Percentiles rank a stretch among this genome's conserved stretches.
Conservation (phyloP, 129 eudicot species). For the Rutidosis leptorrhynchoides region DNA sequence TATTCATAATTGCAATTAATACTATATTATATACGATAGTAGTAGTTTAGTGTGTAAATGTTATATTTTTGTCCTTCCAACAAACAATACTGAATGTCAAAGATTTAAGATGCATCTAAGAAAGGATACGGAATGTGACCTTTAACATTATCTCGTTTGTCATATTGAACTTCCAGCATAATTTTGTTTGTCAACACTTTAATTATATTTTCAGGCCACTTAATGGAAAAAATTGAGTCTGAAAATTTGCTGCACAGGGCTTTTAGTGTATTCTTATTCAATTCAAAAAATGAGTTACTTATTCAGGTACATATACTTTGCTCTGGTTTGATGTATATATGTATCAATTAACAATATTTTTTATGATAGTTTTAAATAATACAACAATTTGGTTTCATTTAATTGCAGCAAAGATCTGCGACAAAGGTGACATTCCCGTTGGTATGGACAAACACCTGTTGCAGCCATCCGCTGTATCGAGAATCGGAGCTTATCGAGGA, state of each 20-base stretch:
- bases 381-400: background rate
- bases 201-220: slow-evolving; percentile 62
- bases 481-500: slow-evolving; percentile 88
- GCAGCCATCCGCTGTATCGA: slow-evolving; percentile 88
- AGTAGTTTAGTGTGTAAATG: background rate
- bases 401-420: slow-evolving; percentile 86
- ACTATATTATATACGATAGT: too few relatives aligned
- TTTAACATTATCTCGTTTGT: background rate
- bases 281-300: slow-evolving; percentile 84
- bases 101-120: too few relatives aligned
- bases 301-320: slow-evolving; percentile 62
- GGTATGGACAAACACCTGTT: slow-evolving; percentile 99
- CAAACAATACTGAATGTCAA: too few relatives aligned
- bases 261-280: slow-evolving; percentile 91
- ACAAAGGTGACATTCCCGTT: slow-evolving; percentile 93
- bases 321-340: background rate
- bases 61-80: background rate
- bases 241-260: slow-evolving; percentile 89
- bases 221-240: slow-evolving; percentile 85
- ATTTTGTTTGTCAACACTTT: background rate
- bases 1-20: too few relatives aligned
- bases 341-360: background rate
- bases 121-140: background rate
- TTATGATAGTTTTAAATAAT: background rate
- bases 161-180: background rate